Evolutionary conservation across 805 yeast genomes (phyloP).

Genomic region (Hanseniaspora jakobsenii): DNA sequence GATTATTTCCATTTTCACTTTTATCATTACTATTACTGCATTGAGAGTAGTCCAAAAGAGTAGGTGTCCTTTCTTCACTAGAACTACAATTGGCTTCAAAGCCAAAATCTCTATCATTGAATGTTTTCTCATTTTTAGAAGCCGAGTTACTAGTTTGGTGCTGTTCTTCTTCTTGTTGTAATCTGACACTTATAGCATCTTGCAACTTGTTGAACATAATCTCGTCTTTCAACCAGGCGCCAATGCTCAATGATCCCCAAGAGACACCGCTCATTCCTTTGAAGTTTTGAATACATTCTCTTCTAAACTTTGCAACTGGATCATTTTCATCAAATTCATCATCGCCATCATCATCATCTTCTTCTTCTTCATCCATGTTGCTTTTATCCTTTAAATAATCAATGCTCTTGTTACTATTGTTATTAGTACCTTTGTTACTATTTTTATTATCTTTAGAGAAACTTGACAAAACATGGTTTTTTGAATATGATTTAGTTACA

Average conservation of each 20-base stretch:
- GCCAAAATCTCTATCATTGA: too few relatives aligned
- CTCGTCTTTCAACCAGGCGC: conserved; percentile 92
- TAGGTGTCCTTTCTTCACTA: too few relatives aligned
- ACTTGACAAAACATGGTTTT: background rate
- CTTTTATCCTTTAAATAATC: background rate
- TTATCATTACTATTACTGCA: too few relatives aligned
- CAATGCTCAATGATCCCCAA: conserved; percentile 93
- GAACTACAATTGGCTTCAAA: too few relatives aligned
- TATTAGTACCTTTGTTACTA: background rate
- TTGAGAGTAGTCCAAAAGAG: too few relatives aligned
- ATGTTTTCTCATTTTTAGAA: conserved; percentile 4
- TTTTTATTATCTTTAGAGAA: background rate
- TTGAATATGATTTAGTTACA: background rate
- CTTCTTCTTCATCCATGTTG: background rate
- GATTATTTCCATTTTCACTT: too few relatives aligned
- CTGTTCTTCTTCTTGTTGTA: conserved; percentile 17
- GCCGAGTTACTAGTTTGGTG: background rate
- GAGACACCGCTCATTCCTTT: conserved; percentile 97
- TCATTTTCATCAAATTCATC: conserved; percentile 10
- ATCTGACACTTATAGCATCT: conserved; percentile 16
- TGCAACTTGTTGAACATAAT: conserved; percentile 43
- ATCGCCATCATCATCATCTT: conserved; percentile 6
- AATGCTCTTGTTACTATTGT: background rate
- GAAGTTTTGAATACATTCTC: conserved; percentile 89
- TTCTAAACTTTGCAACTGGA: conserved; percentile 41